phyloP scores from a whole-genome alignment of 768 basidiomycete genomes.

The Kockovaella imperatae region DNA sequence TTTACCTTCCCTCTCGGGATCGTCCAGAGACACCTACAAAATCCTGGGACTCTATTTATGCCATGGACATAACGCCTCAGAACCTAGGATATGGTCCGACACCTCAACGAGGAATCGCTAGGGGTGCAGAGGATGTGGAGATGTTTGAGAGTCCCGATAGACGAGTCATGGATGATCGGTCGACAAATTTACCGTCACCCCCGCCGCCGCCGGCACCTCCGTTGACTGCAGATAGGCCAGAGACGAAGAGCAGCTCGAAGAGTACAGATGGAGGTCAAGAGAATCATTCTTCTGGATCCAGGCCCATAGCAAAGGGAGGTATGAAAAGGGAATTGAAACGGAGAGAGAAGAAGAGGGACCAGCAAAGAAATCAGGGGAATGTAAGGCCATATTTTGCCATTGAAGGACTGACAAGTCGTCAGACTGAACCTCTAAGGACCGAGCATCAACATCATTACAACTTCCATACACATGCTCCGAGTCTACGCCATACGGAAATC shows the following conservation, averaged over 20 bases:
- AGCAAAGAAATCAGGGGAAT: not conserved
- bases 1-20: not conserved
- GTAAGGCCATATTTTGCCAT: not conserved
- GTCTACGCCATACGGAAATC: conserved; percentile 37
- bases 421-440: conserved; percentile 3
- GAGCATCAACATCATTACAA: conserved; percentile 38
- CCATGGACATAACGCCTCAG: conserved; percentile 10
- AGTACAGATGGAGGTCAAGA: not conserved
- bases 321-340: not conserved
- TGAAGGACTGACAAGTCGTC: not conserved
- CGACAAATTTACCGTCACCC: not conserved
- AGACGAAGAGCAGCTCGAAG: not conserved
- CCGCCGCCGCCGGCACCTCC: not conserved
- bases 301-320: not conserved
- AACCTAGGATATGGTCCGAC: conserved; percentile 9
- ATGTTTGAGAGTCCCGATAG: conserved; percentile 26
- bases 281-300: not conserved
- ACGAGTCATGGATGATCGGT: conserved; percentile 3
- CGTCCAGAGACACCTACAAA: not conserved
- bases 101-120: not conserved
- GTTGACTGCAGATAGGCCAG: not conserved
- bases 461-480: conserved; percentile 31
- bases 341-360: not conserved
- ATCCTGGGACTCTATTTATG: conserved; percentile 3
- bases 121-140: conserved; percentile 20